These are phyloP conservation scores for Styphnolobium japonicum DNA, from an alignment of 306 rosid species.

Conservation along the genomic window DNA sequence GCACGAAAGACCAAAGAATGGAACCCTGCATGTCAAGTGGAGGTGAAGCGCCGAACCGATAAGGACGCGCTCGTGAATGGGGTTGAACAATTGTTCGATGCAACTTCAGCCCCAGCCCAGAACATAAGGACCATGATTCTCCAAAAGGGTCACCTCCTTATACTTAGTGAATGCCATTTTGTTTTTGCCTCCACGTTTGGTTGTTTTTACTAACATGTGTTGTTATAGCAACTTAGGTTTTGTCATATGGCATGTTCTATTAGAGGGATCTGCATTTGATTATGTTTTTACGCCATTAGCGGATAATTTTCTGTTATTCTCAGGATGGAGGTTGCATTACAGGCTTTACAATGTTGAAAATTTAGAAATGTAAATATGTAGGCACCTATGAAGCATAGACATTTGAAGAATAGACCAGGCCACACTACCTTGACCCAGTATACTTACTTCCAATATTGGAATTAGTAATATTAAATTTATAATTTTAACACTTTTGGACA, in stretches of 20 bases:
- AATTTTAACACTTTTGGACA: not conserved
- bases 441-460: not conserved
- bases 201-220: too few relatives aligned
- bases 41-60: constrained; percentile 80
- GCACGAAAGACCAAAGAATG: constrained; percentile 86
- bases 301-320: not conserved
- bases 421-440: not conserved
- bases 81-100: constrained; percentile 71
- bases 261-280: not conserved
- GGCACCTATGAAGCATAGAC: not conserved
- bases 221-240: not conserved
- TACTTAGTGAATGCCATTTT: too few relatives aligned
- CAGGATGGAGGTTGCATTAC: not conserved
- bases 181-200: not conserved
- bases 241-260: not conserved
- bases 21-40: constrained; percentile 73
- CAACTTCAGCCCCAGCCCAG: constrained; percentile 76
- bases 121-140: constrained; percentile 71
- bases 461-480: not conserved
- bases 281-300: not conserved
- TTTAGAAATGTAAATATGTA: not conserved
- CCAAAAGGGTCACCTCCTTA: constrained; percentile 64
- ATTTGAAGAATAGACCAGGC: not conserved
- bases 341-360: not conserved
- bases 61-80: constrained; percentile 80